Evolutionary conservation across 495 filamentous ascomycete species (phyloP).

Genomic region (Lentithecium fluviatile): DNA sequence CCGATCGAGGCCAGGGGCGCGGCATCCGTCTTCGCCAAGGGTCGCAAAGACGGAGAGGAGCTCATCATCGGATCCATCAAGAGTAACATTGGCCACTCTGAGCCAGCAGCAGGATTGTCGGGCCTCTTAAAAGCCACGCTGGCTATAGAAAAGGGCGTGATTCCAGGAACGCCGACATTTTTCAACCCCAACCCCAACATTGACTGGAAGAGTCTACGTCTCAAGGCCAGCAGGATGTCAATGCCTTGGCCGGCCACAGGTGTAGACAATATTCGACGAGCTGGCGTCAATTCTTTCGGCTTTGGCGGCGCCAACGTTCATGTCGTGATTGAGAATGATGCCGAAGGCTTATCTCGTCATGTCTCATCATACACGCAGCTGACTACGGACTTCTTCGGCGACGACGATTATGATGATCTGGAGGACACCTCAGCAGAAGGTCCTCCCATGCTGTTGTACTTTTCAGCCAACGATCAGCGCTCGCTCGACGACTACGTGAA

Average conservation of each 20-base stretch:
- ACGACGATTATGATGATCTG: conserved; percentile 23
- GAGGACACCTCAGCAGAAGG: too few species aligned
- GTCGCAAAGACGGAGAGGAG: neutral
- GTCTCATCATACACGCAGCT: conserved; percentile 1
- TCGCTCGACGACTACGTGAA: conserved; percentile 35
- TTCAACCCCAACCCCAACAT: conserved; percentile 10
- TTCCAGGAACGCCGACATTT: conserved; percentile 41
- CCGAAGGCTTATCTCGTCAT: too few species aligned
- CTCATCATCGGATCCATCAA: conserved; percentile 55
- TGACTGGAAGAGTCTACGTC: conserved; percentile 39
- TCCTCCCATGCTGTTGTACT: neutral
- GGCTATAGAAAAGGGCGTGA: conserved; percentile 58
- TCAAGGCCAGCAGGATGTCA: conserved; percentile 14
- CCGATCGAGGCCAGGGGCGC: conserved; percentile 1
- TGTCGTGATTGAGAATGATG: conserved; percentile 23
- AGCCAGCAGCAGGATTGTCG: conserved; percentile 57
- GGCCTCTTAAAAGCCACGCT: conserved; percentile 60
- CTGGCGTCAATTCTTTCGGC: conserved; percentile 45
- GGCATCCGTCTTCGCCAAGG: conserved; percentile 1
- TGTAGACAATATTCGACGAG: conserved; percentile 11
- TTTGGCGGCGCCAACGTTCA: conserved; percentile 25
- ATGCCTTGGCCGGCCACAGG: conserved; percentile 42
- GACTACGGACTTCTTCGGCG: neutral
- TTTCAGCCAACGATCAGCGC: conserved; percentile 40
- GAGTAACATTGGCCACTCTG: conserved; percentile 60